These are phyloP conservation scores for Myotisia sp. DNA, from an alignment of 2,329 filamentous ascomycete genomes.

Conservation along the genomic window DNA sequence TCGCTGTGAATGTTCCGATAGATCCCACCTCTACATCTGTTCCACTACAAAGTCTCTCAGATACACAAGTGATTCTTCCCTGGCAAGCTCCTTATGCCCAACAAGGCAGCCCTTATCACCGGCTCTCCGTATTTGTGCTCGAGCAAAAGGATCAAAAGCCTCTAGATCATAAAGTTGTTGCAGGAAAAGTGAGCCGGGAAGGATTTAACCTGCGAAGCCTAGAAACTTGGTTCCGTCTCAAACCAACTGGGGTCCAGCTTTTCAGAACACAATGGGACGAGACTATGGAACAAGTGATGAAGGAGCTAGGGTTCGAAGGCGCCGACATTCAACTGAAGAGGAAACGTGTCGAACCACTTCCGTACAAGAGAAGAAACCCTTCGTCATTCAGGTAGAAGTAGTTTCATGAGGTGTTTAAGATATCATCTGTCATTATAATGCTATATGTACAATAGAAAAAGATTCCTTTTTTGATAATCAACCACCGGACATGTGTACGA, in stretches of 20 bases:
- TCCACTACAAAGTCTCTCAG: conserved; percentile 49
- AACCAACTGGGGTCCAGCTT: conserved; percentile 66
- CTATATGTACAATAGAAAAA: conserved; percentile 12
- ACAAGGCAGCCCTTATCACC: conserved; percentile 84
- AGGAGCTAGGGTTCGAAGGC: conserved; percentile 57
- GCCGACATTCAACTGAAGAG: conserved; percentile 73
- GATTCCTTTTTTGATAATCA: too few relatives aligned
- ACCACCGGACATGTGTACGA: too few relatives aligned
- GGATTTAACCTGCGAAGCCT: conserved; percentile 64
- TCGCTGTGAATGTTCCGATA: conserved; percentile 60
- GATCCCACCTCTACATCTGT: conserved; percentile 47
- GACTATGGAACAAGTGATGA: conserved; percentile 74
- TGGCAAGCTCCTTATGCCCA: conserved; percentile 81
- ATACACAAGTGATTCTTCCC: conserved; percentile 54
- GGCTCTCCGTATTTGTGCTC: conserved; percentile 67
- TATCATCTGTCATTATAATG: conserved; percentile 4
- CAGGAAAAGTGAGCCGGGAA: conserved; percentile 41
- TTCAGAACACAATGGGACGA: conserved; percentile 90
- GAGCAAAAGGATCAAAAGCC: conserved; percentile 54
- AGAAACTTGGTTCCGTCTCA: conserved; percentile 52
- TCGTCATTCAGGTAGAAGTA: conserved; percentile 29
- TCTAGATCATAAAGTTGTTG: conserved; percentile 45
- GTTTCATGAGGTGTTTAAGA: not conserved
- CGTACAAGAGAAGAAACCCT: conserved; percentile 47
- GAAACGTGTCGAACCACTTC: conserved; percentile 56